These are phyloP conservation scores for Pneumocystis murina DNA, from an alignment of 1,139 yeast species.

Conservation along the genomic window DNA sequence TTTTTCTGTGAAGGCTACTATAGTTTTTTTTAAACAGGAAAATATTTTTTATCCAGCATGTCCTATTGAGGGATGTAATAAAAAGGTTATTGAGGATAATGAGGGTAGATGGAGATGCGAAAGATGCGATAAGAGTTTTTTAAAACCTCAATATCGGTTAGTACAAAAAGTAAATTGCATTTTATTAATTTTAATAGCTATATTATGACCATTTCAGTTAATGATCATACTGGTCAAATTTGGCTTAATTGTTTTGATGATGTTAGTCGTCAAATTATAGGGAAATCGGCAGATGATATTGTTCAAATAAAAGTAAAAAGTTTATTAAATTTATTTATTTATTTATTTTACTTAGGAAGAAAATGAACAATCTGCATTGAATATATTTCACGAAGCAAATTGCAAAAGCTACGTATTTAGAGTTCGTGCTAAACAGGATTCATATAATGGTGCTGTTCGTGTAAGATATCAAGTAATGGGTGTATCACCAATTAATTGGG, in stretches of 20 bases:
- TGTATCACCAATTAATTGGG: conserved; percentile 42
- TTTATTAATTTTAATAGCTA: not conserved
- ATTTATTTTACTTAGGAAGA: conserved; percentile 19
- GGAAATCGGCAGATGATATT: conserved; percentile 55
- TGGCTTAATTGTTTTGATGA: conserved; percentile 85
- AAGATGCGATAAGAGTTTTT: conserved; percentile 58
- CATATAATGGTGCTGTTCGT: conserved; percentile 62
- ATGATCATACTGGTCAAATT: conserved; percentile 68
- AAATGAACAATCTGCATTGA: conserved; percentile 35
- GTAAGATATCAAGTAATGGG: conserved; percentile 57
- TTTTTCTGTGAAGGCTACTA: conserved; percentile 58
- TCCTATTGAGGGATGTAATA: conserved; percentile 50
- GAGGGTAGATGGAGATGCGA: conserved; percentile 87
- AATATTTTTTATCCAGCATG: conserved; percentile 89
- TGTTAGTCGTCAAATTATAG: conserved; percentile 56
- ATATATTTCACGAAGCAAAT: conserved; percentile 37
- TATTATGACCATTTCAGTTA: conserved; percentile 51
- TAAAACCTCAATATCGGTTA: conserved; percentile 63
- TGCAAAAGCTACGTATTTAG: conserved; percentile 62
- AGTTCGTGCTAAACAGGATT: conserved; percentile 68
- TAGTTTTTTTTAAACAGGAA: conserved; percentile 56
- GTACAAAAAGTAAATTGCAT: not conserved
- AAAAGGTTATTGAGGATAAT: conserved; percentile 50
- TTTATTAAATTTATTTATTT: conserved; percentile 28
- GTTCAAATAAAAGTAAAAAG: conserved; percentile 24